Conservation (phyloP, 2,329 filamentous ascomycete genomes). For the Scortechinia acanthostroma region DNA sequence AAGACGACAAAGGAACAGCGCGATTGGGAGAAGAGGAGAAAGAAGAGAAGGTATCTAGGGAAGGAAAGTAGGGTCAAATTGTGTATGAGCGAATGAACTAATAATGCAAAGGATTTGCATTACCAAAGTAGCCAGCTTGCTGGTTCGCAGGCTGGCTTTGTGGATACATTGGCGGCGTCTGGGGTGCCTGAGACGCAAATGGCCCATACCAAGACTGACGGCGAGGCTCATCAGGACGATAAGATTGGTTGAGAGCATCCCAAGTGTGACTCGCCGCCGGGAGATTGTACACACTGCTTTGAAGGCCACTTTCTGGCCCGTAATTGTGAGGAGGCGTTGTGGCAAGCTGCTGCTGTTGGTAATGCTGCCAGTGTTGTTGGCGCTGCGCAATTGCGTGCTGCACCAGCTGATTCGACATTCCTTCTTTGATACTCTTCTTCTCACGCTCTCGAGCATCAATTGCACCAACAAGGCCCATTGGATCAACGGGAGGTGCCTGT, state of each 20-base stretch:
- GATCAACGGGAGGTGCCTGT: conserved; percentile 38
- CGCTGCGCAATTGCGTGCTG: conserved; percentile 67
- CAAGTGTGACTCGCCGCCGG: not conserved
- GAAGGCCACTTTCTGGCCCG: too few species aligned
- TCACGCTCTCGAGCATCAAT: conserved; percentile 77
- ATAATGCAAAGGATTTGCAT: too few species aligned
- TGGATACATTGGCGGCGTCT: not conserved
- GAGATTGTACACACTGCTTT: not conserved
- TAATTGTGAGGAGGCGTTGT: not conserved
- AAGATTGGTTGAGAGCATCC: not conserved
- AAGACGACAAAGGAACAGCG: too few species aligned
- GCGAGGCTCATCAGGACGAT: not conserved
- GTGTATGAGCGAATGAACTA: too few species aligned
- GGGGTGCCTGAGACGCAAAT: not conserved
- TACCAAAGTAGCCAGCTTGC: too few species aligned
- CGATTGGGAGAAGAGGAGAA: too few species aligned
- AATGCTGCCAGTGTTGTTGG: conserved; percentile 38
- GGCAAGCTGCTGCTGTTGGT: conserved; percentile 10
- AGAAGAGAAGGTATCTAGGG: too few species aligned
- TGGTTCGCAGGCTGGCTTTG: too few species aligned
- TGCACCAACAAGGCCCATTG: conserved; percentile 65
- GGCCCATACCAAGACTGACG: not conserved
- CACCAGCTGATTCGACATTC: conserved; percentile 62
- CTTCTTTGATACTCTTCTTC: conserved; percentile 63
- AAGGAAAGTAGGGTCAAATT: too few species aligned